A percentile compares a stretch with the other conserved stretches of the same genome.
Evolutionary conservation across 225 moss, liverwort and hornwort species (phyloP).

Genomic region (Bryum argenteum): DNA sequence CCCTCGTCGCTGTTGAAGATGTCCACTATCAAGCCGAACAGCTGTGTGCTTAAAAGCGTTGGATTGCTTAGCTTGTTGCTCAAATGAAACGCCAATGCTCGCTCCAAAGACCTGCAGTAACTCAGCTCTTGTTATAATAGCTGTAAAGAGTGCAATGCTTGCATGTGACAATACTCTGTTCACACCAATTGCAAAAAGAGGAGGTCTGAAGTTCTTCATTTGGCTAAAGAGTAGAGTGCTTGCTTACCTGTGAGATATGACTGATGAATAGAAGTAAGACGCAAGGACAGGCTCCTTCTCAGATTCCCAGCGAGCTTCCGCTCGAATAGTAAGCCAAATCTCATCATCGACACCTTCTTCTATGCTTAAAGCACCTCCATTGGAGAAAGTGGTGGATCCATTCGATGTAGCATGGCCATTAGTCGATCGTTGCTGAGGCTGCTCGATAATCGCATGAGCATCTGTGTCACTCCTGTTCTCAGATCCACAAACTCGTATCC

Average conservation of each 20-base stretch:
- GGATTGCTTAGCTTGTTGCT: conserved; percentile 61
- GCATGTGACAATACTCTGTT: not conserved
- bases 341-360: conserved; percentile 42
- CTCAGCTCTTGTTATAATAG: too few relatives aligned
- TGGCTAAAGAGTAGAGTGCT: not conserved
- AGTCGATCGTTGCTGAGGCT: conserved; percentile 9
- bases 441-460: conserved; percentile 24
- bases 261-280: conserved; percentile 53
- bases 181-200: too few relatives aligned
- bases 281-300: conserved; percentile 57
- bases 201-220: too few relatives aligned
- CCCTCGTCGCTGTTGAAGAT: conserved; percentile 40
- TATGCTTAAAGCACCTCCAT: conserved; percentile 5
- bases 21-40: conserved; percentile 55
- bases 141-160: not conserved
- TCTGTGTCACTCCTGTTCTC: conserved; percentile 33
- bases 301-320: conserved; percentile 48
- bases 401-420: conserved; percentile 21
- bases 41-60: conserved; percentile 52
- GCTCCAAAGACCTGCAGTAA: conserved; percentile 43
- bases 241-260: conserved; percentile 56
- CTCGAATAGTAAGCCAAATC: conserved; percentile 44
- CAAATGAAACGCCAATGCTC: conserved; percentile 50
- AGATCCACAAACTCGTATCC: conserved; percentile 25
- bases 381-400: conserved; percentile 1